Conservation (phyloP, 2,329 filamentous ascomycete genomes). For the Aspergillus persii region DNA sequence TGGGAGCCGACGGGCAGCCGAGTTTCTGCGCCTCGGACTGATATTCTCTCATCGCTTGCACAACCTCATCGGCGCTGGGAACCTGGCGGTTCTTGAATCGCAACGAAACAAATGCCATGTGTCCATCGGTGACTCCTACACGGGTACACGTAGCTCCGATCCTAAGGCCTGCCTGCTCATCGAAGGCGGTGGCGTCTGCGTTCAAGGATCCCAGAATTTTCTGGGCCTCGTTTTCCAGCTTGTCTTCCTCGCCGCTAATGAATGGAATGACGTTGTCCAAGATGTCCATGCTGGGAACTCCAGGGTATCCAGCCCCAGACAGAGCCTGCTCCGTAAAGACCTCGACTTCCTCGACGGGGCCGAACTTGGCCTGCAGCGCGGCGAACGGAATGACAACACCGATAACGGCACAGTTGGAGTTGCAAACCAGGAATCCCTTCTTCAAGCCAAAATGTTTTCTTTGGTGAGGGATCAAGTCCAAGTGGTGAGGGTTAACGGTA, state of each 20-base stretch:
- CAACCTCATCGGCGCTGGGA: slow-evolving; percentile 73
- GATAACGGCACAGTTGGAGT: slow-evolving; percentile 97
- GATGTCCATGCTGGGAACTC: slow-evolving; percentile 85
- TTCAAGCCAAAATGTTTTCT: slow-evolving; percentile 67
- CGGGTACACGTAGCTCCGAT: slow-evolving; percentile 89
- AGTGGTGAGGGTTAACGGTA: slow-evolving; percentile 86
- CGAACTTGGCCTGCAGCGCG: slow-evolving; percentile 82
- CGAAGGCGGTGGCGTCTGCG: slow-evolving; percentile 67
- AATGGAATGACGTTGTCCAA: slow-evolving; percentile 94
- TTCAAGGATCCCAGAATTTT: slow-evolving; percentile 87
- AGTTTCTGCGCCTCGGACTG: slow-evolving; percentile 76
- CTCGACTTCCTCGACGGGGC: slow-evolving; percentile 70
- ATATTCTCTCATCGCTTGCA: slow-evolving; percentile 75
- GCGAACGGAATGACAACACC: slow-evolving; percentile 93
- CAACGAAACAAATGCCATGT: slow-evolving; percentile 90
- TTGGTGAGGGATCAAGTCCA: slow-evolving; percentile 87
- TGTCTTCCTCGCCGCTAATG: slow-evolving; percentile 92
- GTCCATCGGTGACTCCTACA: slow-evolving; percentile 91
- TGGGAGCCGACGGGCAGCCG: slow-evolving; percentile 82
- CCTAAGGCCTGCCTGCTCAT: slow-evolving; percentile 69
- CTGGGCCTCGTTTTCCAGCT: slow-evolving; percentile 88
- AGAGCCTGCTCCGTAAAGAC: slow-evolving; percentile 96
- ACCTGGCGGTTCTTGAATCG: slow-evolving; percentile 73
- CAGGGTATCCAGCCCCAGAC: slow-evolving; percentile 72
- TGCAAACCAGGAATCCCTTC: slow-evolving; percentile 93